These are phyloP conservation scores for Nothomitra cinnamomea DNA, from an alignment of 2,329 filamentous ascomycete species.

Conservation along the genomic window DNA sequence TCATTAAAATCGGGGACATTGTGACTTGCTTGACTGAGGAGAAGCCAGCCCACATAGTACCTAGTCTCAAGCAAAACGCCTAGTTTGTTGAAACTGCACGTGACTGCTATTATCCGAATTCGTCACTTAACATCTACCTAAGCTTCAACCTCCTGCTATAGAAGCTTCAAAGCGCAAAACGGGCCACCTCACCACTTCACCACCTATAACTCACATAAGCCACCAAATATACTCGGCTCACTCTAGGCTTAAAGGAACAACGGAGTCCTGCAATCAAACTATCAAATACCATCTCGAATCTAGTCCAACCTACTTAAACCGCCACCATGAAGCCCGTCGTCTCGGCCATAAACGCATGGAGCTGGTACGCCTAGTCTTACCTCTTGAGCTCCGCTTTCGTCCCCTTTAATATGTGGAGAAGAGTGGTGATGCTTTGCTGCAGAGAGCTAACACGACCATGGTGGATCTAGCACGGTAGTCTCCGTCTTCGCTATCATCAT, in stretches of 20 bases:
- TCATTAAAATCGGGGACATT: neutral
- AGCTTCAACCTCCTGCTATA: too few relatives aligned
- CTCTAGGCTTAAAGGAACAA: neutral
- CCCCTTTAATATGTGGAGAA: neutral
- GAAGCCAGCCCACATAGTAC: too few relatives aligned
- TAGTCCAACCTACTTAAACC: conserved; percentile 7
- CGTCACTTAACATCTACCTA: too few relatives aligned
- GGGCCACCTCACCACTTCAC: too few relatives aligned
- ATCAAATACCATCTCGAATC: neutral
- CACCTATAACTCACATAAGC: too few relatives aligned
- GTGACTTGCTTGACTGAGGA: too few relatives aligned
- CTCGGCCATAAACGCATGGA: conserved; percentile 83
- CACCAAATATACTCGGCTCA: too few relatives aligned
- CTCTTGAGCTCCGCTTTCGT: neutral
- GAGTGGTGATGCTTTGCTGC: neutral
- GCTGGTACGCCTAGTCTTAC: conserved; percentile 46
- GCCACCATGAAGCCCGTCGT: conserved; percentile 84
- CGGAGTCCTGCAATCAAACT: neutral
- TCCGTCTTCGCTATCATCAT: conserved; percentile 49
- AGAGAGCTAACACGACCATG: conserved; percentile 6
- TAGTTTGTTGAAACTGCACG: neutral
- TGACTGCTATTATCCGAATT: too few relatives aligned
- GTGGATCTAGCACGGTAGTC: conserved; percentile 45
- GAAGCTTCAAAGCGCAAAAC: too few relatives aligned
- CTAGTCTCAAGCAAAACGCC: neutral